A percentile compares a stretch with the other conserved stretches of the same genome.
Conservation (phyloP, 2,329 filamentous ascomycete genomes). For the Aspergillus oerlinghausenensis region DNA sequence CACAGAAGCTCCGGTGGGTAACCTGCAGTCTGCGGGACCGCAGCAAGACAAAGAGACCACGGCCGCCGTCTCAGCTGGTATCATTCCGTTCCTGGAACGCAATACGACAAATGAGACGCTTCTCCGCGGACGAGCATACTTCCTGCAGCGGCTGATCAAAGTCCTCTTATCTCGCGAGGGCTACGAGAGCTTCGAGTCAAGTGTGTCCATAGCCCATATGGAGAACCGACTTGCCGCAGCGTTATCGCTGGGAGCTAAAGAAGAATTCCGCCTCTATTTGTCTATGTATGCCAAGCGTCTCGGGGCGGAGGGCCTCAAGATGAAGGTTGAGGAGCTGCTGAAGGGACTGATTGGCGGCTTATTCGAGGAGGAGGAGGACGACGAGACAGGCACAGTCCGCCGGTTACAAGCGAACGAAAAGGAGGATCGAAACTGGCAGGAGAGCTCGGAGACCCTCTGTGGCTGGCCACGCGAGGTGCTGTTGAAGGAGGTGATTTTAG, state of each 20-base stretch:
- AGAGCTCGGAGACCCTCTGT: constrained; percentile 65
- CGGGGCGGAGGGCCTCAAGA: constrained; percentile 78
- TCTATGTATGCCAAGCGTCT: constrained; percentile 97
- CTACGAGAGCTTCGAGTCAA: constrained; percentile 86
- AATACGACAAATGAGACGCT: constrained; percentile 93
- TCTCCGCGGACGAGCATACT: constrained; percentile 85
- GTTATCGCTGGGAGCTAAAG: constrained; percentile 73
- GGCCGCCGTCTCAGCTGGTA: constrained; percentile 72
- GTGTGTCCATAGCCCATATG: constrained; percentile 86
- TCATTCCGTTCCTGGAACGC: constrained; percentile 87
- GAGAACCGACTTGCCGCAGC: constrained; percentile 93
- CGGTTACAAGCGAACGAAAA: constrained; percentile 28
- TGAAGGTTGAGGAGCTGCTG: constrained; percentile 89
- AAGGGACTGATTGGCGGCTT: constrained; percentile 73
- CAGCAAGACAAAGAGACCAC: constrained; percentile 52
- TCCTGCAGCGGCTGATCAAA: constrained; percentile 87
- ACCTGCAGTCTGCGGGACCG: constrained; percentile 67
- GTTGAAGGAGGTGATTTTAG: constrained; percentile 84
- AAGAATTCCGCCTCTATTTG: constrained; percentile 93
- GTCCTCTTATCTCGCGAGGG: constrained; percentile 81
- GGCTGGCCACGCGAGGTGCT: constrained; percentile 88
- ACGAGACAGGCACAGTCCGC: constrained; percentile 43
- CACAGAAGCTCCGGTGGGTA: constrained; percentile 81
- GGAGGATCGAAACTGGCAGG: constrained; percentile 43
- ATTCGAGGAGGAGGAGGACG: constrained; percentile 53